Base-by-base conservation (phyloP, 768 basidiomycete genomes). In the Boletus reticuloceps region DNA sequence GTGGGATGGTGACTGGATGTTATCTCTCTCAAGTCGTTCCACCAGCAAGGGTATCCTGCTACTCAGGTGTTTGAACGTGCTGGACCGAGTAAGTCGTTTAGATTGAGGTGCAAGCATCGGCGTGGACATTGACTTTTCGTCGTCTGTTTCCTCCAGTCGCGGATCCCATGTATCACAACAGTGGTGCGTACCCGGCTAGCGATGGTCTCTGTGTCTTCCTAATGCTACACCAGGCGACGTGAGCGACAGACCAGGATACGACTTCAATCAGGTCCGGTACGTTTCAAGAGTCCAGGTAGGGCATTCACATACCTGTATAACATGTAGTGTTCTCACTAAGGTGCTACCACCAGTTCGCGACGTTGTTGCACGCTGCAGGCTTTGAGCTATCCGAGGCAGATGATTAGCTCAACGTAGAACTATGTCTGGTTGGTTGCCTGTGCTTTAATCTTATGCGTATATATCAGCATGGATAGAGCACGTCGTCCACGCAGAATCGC, bases 111-210 rank as follows among this genome's bases (percentile, higher is more conserved):
- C 9, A 10, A 42, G 25, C 25, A n/a, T 8, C 14, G 2, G 32
- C 29, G 7, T 11, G 38, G 29, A 47, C 10, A 46, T 8, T 47
- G 41, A 42, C 36, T 37, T 43, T 32, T 55, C 52, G 19, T 22
- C 25, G 37, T 48, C 49, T 0, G 16, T 19, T 49, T 55, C 47
- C 37, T 50, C 37, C 55, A 85, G 93, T 97, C 65, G 84, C 79
- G 17, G 93, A 94, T 69, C 91, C 91, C 11, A 90, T 89, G 86
- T 94, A 93, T 66, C 90, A 93, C 69, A 91, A 90, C 68, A 86
- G 85, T 64, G 85, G 88, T 84, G 56, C 29, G 77, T 64, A 6
- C 17, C 29, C 19, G 44, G 47, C 51, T 49, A 52, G 1, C 19
- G 19, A 9, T n/a, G 12, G 31, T 25, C 17, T 38, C 20, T 40